Evolutionary conservation across 2,329 filamentous ascomycete species (phyloP), one percentile per base, ranked within the genome.

Genomic region (Colletotrichum horii): DNA sequence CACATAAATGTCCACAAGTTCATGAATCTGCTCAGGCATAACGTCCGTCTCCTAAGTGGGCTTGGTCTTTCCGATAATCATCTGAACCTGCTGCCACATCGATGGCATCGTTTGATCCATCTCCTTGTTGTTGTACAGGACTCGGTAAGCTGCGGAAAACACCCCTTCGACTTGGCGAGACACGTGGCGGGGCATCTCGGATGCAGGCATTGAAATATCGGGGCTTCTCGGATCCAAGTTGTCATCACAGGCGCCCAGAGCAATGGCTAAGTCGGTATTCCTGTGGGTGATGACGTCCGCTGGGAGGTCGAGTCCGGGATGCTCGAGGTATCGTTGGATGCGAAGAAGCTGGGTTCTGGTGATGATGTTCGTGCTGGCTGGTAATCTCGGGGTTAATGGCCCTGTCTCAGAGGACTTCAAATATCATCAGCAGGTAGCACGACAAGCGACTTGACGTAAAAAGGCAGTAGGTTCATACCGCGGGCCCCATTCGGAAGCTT

Each of bases 1-100:
- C 16, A 28, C 55, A 5, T 62, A 70, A 8, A n/a, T 61, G 4
- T 48, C 43, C 4, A 62, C 56, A 19, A 70, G 56, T n/a, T 34
- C 55, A 15, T 16, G 26, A 3, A 67, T 36, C 28, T 67, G 14
- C n/a, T 26, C 12, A 9, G 43, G 36, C 7, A n/a, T 15, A 36
- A 67, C 30, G 11, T 36, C 32, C 8, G 43, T 52, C 43, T 52
- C n/a, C 43, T 32, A 61, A 30, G 36, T 34, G 28, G 30, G 19
- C 6, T 24, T 61, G 58, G n/a, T 0, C 26, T 48, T 48, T 26
- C n/a, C 67, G 6, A 70, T 26, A 52, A 62, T 43, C 3, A 38
- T 36, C 26, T 62, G 67, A 14, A 62, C 56, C 32, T 70, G 61
- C 4, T 52, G 56, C 67, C 67, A 62, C 67, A 26, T 70, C 24